phyloP scores from a whole-genome alignment of 1,284 basidiomycete species.

The Apiotrichum domesticum region DNA sequence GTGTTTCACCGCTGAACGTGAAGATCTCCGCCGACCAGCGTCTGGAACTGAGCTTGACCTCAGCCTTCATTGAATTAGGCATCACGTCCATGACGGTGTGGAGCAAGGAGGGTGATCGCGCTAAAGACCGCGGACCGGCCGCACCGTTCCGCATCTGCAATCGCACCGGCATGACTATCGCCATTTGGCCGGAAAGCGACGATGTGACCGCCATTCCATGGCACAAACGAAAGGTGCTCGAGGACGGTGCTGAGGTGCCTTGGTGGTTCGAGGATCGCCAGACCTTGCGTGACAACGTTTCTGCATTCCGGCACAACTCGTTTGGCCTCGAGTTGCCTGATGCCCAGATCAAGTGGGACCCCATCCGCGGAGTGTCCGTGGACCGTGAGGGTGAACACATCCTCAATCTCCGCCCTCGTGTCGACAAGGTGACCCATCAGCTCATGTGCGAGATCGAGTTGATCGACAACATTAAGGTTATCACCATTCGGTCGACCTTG shows the following conservation, averaged over 20 bases:
- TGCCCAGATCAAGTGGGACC: slow-evolving; percentile 72
- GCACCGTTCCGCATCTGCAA: slow-evolving; percentile 93
- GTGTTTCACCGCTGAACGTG: slow-evolving; percentile 56
- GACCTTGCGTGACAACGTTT: slow-evolving; percentile 84
- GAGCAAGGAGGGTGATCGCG: slow-evolving; percentile 66
- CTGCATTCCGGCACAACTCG: slow-evolving; percentile 69
- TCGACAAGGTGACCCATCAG: slow-evolving; percentile 69
- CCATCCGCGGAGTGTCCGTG: slow-evolving; percentile 80
- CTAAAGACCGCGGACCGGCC: slow-evolving; percentile 74
- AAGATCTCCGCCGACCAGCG: slow-evolving; percentile 72
- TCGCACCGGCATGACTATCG: slow-evolving; percentile 75
- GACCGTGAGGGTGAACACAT: slow-evolving; percentile 91
- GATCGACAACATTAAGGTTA: slow-evolving; percentile 88
- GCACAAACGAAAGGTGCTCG: slow-evolving; percentile 43
- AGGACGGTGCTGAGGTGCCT: slow-evolving; percentile 71
- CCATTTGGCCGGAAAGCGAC: slow-evolving; percentile 68
- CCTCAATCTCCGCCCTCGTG: slow-evolving; percentile 75
- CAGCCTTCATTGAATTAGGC: slow-evolving; percentile 82
- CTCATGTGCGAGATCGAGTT: slow-evolving; percentile 87
- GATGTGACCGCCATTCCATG: slow-evolving; percentile 14
- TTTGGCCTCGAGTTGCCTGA: slow-evolving; percentile 79
- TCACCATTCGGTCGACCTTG: slow-evolving; percentile 91
- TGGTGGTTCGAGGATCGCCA: slow-evolving; percentile 99
- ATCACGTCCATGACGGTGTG: slow-evolving; percentile 68
- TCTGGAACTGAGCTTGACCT: slow-evolving; percentile 86